A percentile compares a stretch with the other conserved stretches of the same genome.
Evolutionary conservation across 768 basidiomycete genomes (phyloP).

Genomic region (Boletus rufocinnamomeus): DNA sequence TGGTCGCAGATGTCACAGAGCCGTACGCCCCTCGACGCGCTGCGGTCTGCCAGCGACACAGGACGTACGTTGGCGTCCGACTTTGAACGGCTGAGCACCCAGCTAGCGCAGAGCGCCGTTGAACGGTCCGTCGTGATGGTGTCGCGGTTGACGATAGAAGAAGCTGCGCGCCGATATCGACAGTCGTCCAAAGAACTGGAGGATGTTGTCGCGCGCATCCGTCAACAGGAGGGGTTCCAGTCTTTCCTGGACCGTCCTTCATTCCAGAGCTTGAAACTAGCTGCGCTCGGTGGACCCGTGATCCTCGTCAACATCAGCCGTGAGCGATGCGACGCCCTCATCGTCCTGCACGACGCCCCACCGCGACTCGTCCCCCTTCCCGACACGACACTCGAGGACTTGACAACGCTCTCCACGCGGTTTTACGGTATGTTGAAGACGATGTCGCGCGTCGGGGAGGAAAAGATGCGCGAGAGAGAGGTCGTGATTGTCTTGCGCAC

Average conservation of each 20-base stretch:
- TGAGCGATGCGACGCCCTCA: slow-evolving; percentile 41
- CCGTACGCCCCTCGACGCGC: slow-evolving; percentile 28
- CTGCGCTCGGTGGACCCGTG: slow-evolving; percentile 35
- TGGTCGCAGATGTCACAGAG: slow-evolving; percentile 34
- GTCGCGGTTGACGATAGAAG: slow-evolving; percentile 16
- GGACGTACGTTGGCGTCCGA: slow-evolving; percentile 27
- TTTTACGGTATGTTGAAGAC: slow-evolving; percentile 10
- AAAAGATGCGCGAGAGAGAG: slow-evolving; percentile 25
- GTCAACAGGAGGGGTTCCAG: slow-evolving; percentile 29
- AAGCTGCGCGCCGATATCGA: slow-evolving; percentile 18
- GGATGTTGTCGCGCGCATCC: slow-evolving; percentile 24
- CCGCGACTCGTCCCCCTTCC: slow-evolving; percentile 27
- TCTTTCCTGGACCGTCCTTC: slow-evolving; percentile 32
- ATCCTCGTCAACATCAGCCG: slow-evolving; percentile 38
- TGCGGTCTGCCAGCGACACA: slow-evolving; percentile 17
- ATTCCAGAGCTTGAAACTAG: slow-evolving; percentile 18
- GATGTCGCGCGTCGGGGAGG: slow-evolving; percentile 18
- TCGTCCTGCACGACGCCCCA: slow-evolving; percentile 27
- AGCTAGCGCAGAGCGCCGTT: slow-evolving; percentile 10
- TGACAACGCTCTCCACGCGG: slow-evolving; percentile 9
- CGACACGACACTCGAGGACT: slow-evolving; percentile 9
- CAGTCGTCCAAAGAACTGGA: slow-evolving; percentile 22
- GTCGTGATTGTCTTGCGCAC: slow-evolving; percentile 16
- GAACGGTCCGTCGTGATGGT: background rate
- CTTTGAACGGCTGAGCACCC: slow-evolving; percentile 26